Conservation (phyloP, 768 basidiomycete genomes). For the Phanerochaete sordida region DNA sequence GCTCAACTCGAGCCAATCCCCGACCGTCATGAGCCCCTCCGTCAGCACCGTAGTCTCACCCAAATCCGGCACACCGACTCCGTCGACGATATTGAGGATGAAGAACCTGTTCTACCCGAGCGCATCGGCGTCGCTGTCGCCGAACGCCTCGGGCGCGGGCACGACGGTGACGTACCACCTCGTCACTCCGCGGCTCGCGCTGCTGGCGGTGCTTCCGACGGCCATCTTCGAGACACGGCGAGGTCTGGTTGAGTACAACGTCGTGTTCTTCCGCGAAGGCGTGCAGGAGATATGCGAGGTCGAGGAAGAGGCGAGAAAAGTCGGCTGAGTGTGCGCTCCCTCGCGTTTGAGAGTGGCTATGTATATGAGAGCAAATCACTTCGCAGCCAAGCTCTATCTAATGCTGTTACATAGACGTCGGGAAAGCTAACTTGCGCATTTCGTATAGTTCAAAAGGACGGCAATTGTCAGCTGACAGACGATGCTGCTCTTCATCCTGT, state of each 20-base stretch:
- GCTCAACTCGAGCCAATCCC: not conserved
- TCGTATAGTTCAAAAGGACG: too few relatives aligned
- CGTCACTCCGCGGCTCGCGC: conserved; percentile 66
- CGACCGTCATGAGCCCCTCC: not conserved
- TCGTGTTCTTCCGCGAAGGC: conserved; percentile 81
- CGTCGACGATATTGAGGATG: conserved; percentile 16
- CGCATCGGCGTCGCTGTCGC: conserved; percentile 59
- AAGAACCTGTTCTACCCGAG: conserved; percentile 63
- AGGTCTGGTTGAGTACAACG: conserved; percentile 82
- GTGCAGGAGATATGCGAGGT: conserved; percentile 79
- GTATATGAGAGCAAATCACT: not conserved
- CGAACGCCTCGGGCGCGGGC: conserved; percentile 45
- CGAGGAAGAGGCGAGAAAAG: conserved; percentile 48
- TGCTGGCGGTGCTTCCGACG: conserved; percentile 72
- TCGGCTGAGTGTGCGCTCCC: not conserved
- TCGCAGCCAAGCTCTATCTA: too few relatives aligned
- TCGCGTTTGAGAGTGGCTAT: not conserved
- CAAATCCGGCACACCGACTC: conserved; percentile 3
- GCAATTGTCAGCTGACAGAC: too few relatives aligned
- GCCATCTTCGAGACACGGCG: conserved; percentile 67
- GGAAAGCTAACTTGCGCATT: too few relatives aligned
- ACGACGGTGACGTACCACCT: conserved; percentile 85
- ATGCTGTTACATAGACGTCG: too few relatives aligned
- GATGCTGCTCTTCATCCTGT: too few relatives aligned
- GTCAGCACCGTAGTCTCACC: conserved; percentile 6